Conservation (phyloP, 768 basidiomycete species). For the Suillus subluteus region DNA sequence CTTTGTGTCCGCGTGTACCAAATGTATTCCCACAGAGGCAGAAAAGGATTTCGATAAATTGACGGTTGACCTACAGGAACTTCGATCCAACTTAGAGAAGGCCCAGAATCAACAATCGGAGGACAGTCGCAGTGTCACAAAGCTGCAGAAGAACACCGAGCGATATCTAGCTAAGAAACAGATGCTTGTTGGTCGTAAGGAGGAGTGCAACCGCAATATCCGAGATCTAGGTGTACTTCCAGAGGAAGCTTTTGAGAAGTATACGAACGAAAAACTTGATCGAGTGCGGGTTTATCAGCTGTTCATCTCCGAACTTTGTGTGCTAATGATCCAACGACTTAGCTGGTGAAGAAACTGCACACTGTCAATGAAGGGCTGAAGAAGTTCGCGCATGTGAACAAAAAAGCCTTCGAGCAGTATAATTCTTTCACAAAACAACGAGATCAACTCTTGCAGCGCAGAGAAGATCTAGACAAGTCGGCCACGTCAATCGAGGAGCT, state of each 20-base stretch:
- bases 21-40: constrained; percentile 46
- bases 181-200: constrained; percentile 81
- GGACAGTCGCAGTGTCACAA: constrained; percentile 83
- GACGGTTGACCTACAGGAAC: constrained; percentile 65
- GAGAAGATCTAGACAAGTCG: constrained; percentile 90
- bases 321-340: constrained; percentile 9
- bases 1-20: background rate
- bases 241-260: constrained; percentile 97
- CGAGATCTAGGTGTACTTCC: constrained; percentile 95
- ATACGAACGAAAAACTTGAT: constrained; percentile 86
- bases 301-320: background rate
- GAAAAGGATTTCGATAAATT: constrained; percentile 75
- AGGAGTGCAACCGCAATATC: constrained; percentile 94
- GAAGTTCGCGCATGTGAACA: constrained; percentile 98
- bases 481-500: constrained; percentile 90
- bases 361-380: constrained; percentile 90
- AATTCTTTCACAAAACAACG: constrained; percentile 97
- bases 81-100: constrained; percentile 67
- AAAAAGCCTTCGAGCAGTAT: constrained; percentile 99
- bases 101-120: constrained; percentile 84
- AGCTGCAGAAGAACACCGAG: constrained; percentile 94
- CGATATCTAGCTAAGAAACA: constrained; percentile 92
- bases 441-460: constrained; percentile 83
- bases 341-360: constrained; percentile 95
- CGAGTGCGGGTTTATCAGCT: constrained; percentile 53